Conservation (phyloP, 164 flowering plant species). For the Tetracentron sinense region DNA sequence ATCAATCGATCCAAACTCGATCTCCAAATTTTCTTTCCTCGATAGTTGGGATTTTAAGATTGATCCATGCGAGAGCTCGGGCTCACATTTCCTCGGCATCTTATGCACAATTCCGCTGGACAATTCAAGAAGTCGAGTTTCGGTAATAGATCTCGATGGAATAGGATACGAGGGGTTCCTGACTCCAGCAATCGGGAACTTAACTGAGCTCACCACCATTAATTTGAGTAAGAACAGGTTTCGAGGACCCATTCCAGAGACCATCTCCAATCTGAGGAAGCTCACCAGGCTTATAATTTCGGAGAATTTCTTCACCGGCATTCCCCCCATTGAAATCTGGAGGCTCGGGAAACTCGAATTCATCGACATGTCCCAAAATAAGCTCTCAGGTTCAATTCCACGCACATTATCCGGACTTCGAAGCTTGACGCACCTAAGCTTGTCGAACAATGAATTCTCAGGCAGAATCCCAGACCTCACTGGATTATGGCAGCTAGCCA, state of each 20-base stretch:
- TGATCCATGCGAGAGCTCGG: constrained; percentile 46
- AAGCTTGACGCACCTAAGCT: constrained; percentile 16
- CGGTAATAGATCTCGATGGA: constrained; percentile 32
- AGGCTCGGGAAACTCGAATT: constrained; percentile 23
- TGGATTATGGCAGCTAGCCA: constrained; percentile 33
- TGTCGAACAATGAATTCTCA: constrained; percentile 30
- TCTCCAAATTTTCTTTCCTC: constrained; percentile 29
- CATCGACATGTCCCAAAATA: constrained; percentile 33
- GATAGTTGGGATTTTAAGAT: constrained; percentile 31
- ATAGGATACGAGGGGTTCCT: constrained; percentile 45
- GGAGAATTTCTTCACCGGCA: constrained; percentile 37
- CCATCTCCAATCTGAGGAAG: constrained; percentile 29
- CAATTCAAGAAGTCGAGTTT: constrained; percentile 24
- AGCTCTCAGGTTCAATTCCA: constrained; percentile 33
- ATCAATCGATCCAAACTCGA: constrained; percentile 34
- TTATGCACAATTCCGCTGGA: constrained; percentile 31
- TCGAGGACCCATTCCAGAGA: constrained; percentile 36
- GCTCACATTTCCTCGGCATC: constrained; percentile 34
- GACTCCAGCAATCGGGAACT: constrained; percentile 31
- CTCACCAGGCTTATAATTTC: constrained; percentile 25
- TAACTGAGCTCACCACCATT: constrained; percentile 33
- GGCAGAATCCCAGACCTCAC: constrained; percentile 35
- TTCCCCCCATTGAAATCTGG: constrained; percentile 19
- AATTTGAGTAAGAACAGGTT: constrained; percentile 28
- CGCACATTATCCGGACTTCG: constrained; percentile 11